Evolutionary conservation across 2,329 filamentous ascomycete species (phyloP), one percentile per base, ranked within the genome.

Genomic region (Meredithiella fracta): DNA sequence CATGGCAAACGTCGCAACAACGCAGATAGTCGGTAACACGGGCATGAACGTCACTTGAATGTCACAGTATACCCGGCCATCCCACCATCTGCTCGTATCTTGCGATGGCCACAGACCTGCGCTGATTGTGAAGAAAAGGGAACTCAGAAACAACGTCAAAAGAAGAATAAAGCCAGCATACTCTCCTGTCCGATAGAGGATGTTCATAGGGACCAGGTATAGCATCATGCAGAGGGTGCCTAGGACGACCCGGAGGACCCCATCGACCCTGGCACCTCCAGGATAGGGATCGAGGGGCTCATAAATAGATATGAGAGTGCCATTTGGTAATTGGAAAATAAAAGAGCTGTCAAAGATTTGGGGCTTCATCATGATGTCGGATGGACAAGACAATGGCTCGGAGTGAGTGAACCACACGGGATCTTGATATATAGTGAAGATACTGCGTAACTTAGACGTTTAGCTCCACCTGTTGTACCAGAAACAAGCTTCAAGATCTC

Each of bases 41-140:
- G 68, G 65, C 60, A 71, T 73, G 54, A 69, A 50, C 40, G 73
- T 76, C 11, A 70, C 62, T 61, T 75, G 69, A 34, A 78, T 8
- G 61, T 81, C 77, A 61, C 78, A 81, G 65, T 75, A 70, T 17
- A 74, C 75, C 23, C 67, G 63, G 53, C 77, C 78, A 2, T 68
- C 64, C 67, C 68, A 79, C 77, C 77, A 80, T 34, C 59, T 60
- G 31, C 61, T 62, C 57, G 73, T 70, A 62, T 79, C 65, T 62
- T 80, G 69, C 62, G 73, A 64, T 58, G 66, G 70, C 78, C 78
- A 81, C 60, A 78, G 68, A 25, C 76, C 66, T 1, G 75, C 66
- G 64, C 75, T 76, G 66, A 75, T 29, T 55, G 75, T 63, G 51
- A 72, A 73, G 55, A 73, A 63, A 44, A 73, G n/a, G 65, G 78